Evolutionary conservation across 176 grass and related monocot genomes (phyloP).

Genomic region (Puccinellia tenuiflora): DNA sequence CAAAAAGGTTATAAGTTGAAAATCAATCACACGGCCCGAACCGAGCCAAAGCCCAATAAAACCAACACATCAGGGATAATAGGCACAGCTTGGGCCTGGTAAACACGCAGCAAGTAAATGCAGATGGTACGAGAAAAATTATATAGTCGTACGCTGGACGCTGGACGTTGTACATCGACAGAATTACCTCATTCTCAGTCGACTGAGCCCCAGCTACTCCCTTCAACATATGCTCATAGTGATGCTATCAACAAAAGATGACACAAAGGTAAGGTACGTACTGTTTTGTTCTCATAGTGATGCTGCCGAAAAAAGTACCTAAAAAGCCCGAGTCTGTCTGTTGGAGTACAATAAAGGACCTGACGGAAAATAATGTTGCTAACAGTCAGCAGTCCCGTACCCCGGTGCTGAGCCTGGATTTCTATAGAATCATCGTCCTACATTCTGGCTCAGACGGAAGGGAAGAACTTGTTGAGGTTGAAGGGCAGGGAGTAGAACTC

Average conservation of each 20-base stretch:
- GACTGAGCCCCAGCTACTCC: no score
- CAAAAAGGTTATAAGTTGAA: no score
- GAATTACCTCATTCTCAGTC: no score
- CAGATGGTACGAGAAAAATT: no score
- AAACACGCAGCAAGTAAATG: no score
- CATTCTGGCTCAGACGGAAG: conserved; percentile 36
- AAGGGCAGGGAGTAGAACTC: conserved; percentile 85
- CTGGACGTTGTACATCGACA: no score
- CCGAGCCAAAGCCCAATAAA: no score
- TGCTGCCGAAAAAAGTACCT: neutral
- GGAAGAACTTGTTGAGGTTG: conserved; percentile 85
- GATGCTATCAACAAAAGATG: neutral
- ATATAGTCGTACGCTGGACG: no score
- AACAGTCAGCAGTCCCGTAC: neutral
- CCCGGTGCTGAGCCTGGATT: neutral
- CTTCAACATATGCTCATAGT: no score
- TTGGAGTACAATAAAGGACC: neutral
- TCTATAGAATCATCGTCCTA: neutral
- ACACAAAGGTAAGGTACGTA: neutral
- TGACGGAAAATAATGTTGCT: neutral
- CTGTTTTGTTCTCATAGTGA: neutral
- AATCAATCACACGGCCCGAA: no score
- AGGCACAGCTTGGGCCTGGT: no score
- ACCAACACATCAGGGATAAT: no score
- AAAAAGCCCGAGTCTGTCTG: neutral